Base-by-base conservation (phyloP, 2,329 filamentous ascomycete species). In the Elsinoe necatrix region DNA sequence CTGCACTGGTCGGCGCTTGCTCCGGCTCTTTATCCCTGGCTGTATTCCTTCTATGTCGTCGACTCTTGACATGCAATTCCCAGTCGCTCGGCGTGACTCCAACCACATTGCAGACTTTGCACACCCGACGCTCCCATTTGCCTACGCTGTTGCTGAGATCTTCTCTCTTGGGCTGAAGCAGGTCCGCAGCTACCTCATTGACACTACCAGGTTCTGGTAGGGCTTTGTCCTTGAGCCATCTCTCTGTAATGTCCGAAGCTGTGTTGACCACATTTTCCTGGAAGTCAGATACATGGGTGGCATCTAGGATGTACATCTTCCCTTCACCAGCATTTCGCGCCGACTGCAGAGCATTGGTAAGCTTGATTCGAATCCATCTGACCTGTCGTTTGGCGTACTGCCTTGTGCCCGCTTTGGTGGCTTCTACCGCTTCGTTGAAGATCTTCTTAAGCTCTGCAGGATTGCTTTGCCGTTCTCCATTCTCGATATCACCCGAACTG, bases 341-440 rank as follows among this genome's bases (percentile, higher is more conserved):
- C 9, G 41, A 45, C 8, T 45, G 41, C 3, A 45, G 21, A 9
- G 41, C 41, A 20, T 45, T 45, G 20, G 25, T 21, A 3, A 45
- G 79, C 66, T 95, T 95, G 62, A 85, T 81, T 14, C 85, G 81
- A 56, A 97, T 95, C 89, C 91, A 98, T 58, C 85, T 82, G 16
- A 88, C 75, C 69, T 98, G 93, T 6, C 86, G 82, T 59, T 83
- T 87, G 1, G 92, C 88, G 66, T 98, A 98, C 63, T 91, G 89
- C 8, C 89, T 80, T 0, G 91, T 98, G 1, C 87, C 87, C 4
- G 82, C 80, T 68, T 95, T 89, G 61, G 89, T 91, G 51, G 83
- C 80, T 61, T 92, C 86, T 0, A 95, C 72, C 0, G 83, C 85
- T 0, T 76, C 67, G 0, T 67, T 63, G 62, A 80, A 83, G 12